phyloP scores from a whole-genome alignment of 306 rosid genomes.

The Cyamopsis tetragonoloba region DNA sequence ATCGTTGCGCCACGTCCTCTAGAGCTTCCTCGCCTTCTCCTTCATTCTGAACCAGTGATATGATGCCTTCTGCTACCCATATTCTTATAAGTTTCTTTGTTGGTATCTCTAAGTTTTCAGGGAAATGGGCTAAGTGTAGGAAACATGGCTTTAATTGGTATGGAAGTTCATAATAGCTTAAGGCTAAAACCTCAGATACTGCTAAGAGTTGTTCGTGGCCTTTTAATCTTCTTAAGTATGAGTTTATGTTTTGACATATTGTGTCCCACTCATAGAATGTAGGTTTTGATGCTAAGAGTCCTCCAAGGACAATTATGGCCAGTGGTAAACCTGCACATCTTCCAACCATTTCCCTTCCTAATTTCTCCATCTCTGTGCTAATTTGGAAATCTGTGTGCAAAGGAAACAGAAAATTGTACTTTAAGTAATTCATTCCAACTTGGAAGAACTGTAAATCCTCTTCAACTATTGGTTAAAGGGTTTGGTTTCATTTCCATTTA shows the following conservation, averaged over 20 bases:
- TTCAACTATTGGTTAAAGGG: not conserved
- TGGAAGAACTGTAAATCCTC: not conserved
- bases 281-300: conserved; percentile 50
- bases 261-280: conserved; percentile 44
- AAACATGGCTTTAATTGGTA: conserved; percentile 56
- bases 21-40: conserved; percentile 34
- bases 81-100: conserved; percentile 38
- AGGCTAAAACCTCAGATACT: conserved; percentile 39
- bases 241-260: conserved; percentile 35
- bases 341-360: conserved; percentile 55
- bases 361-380: conserved; percentile 35
- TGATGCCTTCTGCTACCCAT: conserved; percentile 66
- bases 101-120: conserved; percentile 48
- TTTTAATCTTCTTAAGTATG: conserved; percentile 35
- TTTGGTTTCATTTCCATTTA: not conserved
- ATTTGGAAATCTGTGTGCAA: conserved; percentile 29
- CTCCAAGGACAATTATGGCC: conserved; percentile 59
- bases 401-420: conserved; percentile 2
- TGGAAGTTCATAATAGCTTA: conserved; percentile 55
- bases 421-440: not conserved
- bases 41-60: conserved; percentile 28
- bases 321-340: conserved; percentile 58
- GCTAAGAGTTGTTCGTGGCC: conserved; percentile 33
- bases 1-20: conserved; percentile 35
- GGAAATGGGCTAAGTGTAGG: conserved; percentile 47